Conservation (phyloP, 192 early-diverging fungal genomes). For the Coemansia umbellata region DNA sequence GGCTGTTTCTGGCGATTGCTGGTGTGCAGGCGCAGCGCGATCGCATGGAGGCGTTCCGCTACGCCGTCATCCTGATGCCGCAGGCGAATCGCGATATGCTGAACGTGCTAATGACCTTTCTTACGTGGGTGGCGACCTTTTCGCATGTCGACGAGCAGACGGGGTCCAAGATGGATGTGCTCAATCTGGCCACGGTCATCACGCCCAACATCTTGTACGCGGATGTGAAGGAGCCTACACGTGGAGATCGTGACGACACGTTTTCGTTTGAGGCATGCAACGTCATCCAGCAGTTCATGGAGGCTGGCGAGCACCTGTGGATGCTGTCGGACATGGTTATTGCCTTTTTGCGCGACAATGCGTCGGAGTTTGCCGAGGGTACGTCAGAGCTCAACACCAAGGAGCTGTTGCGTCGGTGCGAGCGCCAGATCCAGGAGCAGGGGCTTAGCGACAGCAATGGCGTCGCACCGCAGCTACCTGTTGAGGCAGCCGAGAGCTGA, state of each 20-base stretch:
- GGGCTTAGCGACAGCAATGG: neutral
- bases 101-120: slow-evolving; percentile 84
- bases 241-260: slow-evolving; percentile 62
- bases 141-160: slow-evolving; percentile 64
- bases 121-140: slow-evolving; percentile 80
- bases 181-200: slow-evolving; percentile 90
- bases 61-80: slow-evolving; percentile 80
- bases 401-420: slow-evolving; percentile 45
- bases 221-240: slow-evolving; percentile 75
- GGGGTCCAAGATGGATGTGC: slow-evolving; percentile 90
- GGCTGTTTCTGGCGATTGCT: slow-evolving; percentile 77
- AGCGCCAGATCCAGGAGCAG: slow-evolving; percentile 27
- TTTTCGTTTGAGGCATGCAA: slow-evolving; percentile 65
- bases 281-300: slow-evolving; percentile 64
- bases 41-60: slow-evolving; percentile 71
- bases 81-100: slow-evolving; percentile 88
- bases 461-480: no score
- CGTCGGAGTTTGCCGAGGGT: slow-evolving; percentile 38
- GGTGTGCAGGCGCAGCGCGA: slow-evolving; percentile 56
- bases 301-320: slow-evolving; percentile 64
- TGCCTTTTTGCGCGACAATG: slow-evolving; percentile 38
- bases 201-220: slow-evolving; percentile 90
- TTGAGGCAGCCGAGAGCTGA: no score
- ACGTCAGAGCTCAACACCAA: slow-evolving; percentile 47
- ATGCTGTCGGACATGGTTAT: slow-evolving; percentile 53